Percentiles rank a stretch among this genome's conserved stretches.
Conservation (phyloP, 768 basidiomycete genomes). For the Leccinum longicurvipes region DNA sequence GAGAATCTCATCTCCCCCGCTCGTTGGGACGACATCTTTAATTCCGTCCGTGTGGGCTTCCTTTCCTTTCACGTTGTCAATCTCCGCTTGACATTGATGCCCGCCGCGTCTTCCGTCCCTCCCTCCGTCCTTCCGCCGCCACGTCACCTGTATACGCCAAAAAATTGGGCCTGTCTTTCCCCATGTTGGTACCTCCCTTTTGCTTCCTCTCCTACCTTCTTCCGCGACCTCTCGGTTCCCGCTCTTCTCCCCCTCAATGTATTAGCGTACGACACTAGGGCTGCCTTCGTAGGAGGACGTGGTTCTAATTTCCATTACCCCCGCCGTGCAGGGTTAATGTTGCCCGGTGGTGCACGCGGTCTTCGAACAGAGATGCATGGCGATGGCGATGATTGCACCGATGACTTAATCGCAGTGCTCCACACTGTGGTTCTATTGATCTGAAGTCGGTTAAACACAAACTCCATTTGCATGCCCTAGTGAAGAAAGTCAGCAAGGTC, state of each 20-base stretch:
- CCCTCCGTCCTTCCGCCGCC: slow-evolving; percentile 13
- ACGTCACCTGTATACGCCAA: background rate
- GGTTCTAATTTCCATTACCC: slow-evolving; percentile 1
- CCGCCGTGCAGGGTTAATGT: slow-evolving; percentile 7
- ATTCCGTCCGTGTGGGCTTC: no score
- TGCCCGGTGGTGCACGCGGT: background rate
- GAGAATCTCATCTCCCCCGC: no score
- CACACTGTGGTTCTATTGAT: background rate
- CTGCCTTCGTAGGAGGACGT: slow-evolving; percentile 26
- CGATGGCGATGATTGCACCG: slow-evolving; percentile 8
- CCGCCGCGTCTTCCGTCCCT: slow-evolving; percentile 7
- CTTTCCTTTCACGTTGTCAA: background rate
- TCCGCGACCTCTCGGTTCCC: slow-evolving; percentile 12
- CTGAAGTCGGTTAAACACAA: background rate
- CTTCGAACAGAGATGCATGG: background rate
- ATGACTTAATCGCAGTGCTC: background rate
- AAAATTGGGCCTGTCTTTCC: slow-evolving; percentile 16
- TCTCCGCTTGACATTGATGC: slow-evolving; percentile 27
- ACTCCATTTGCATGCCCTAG: background rate
- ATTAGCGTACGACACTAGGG: slow-evolving; percentile 32
- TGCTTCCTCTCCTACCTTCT: slow-evolving; percentile 3
- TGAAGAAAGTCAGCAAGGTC: background rate
- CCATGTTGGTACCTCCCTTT: slow-evolving; percentile 10
- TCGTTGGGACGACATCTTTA: background rate
- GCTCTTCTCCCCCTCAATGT: background rate